Conservation (phyloP, 805 yeast genomes). For the Millerozyma acaciae region DNA sequence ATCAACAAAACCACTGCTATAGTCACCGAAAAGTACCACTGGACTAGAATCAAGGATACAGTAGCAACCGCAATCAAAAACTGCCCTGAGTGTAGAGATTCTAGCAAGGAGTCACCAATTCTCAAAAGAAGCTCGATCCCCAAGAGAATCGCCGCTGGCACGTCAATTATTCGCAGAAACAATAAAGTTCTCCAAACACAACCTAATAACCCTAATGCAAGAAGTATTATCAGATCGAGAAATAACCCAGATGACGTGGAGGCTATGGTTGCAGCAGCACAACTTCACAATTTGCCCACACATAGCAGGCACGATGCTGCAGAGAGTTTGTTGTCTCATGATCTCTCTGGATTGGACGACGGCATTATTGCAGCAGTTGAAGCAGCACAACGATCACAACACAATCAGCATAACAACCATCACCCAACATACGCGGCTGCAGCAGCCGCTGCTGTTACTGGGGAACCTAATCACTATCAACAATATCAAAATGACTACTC, state of each 20-base stretch:
- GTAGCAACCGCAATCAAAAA: constrained; percentile 73
- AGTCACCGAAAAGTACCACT: constrained; percentile 78
- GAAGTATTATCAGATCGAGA: constrained; percentile 17
- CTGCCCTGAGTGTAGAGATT: constrained; percentile 71
- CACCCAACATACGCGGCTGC: constrained; percentile 24
- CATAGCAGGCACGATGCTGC: constrained; percentile 21
- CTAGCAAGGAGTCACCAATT: constrained; percentile 15
- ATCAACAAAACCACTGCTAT: constrained; percentile 81
- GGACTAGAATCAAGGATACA: constrained; percentile 88
- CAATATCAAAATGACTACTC: constrained; percentile 12
- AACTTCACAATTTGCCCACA: constrained; percentile 21
- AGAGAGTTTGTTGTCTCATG: constrained; percentile 34
- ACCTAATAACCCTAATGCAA: constrained; percentile 19
- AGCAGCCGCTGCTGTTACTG: constrained; percentile 29
- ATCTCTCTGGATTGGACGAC: constrained; percentile 41
- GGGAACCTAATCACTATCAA: constrained; percentile 16
- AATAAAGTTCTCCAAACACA: constrained; percentile 14
- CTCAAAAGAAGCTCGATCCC: constrained; percentile 14
- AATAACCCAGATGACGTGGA: constrained; percentile 26
- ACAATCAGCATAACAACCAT: constrained; percentile 16
- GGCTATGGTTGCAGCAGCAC: constrained; percentile 30
- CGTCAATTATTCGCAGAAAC: constrained; percentile 9
- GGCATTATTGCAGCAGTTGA: constrained; percentile 59
- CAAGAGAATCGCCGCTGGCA: constrained; percentile 14
- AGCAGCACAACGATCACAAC: constrained; percentile 45